These are phyloP conservation scores for Stylosanthes scabra DNA, from an alignment of 331 rosid genomes.

Conservation along the genomic window DNA sequence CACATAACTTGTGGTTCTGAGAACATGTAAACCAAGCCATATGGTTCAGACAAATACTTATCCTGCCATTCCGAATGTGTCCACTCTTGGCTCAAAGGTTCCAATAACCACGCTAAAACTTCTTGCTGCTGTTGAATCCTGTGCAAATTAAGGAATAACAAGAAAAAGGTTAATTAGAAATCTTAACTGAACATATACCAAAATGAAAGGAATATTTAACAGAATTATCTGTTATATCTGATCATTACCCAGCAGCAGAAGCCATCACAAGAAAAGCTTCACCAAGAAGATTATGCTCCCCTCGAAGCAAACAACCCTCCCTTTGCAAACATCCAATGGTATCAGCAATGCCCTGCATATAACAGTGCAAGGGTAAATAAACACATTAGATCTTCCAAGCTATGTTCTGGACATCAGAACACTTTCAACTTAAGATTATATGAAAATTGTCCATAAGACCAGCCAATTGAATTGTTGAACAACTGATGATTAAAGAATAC, in stretches of 20 bases:
- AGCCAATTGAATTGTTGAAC: not conserved
- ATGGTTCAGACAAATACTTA: slow-evolving; percentile 85
- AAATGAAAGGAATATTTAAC: slow-evolving; percentile 25
- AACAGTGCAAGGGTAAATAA: slow-evolving; percentile 45
- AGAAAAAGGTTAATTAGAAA: slow-evolving; percentile 20
- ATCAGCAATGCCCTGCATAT: slow-evolving; percentile 86
- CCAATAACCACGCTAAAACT: slow-evolving; percentile 91
- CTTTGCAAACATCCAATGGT: slow-evolving; percentile 87
- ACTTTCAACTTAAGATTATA: slow-evolving; percentile 11
- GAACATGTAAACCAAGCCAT: slow-evolving; percentile 77
- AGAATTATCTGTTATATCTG: slow-evolving; percentile 26
- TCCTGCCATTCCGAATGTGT: slow-evolving; percentile 89
- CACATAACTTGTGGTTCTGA: slow-evolving; percentile 84
- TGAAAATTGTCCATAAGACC: slow-evolving; percentile 22
- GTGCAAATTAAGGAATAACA: slow-evolving; percentile 48
- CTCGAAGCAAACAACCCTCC: slow-evolving; percentile 87
- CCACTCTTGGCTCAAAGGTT: slow-evolving; percentile 94
- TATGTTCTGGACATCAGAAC: slow-evolving; percentile 9
- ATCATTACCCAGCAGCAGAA: slow-evolving; percentile 90
- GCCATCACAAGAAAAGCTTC: slow-evolving; percentile 99
- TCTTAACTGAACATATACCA: slow-evolving; percentile 16
- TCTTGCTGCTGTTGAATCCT: slow-evolving; percentile 98
- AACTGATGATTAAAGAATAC: slow-evolving; percentile 31
- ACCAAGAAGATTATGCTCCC: slow-evolving; percentile 95
- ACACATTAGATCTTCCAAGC: slow-evolving; percentile 31